A percentile compares a stretch with the other conserved stretches of the same genome.
phyloP scores from a whole-genome alignment of 106 monocot genomes.

The Dioscorea zingiberensis region DNA sequence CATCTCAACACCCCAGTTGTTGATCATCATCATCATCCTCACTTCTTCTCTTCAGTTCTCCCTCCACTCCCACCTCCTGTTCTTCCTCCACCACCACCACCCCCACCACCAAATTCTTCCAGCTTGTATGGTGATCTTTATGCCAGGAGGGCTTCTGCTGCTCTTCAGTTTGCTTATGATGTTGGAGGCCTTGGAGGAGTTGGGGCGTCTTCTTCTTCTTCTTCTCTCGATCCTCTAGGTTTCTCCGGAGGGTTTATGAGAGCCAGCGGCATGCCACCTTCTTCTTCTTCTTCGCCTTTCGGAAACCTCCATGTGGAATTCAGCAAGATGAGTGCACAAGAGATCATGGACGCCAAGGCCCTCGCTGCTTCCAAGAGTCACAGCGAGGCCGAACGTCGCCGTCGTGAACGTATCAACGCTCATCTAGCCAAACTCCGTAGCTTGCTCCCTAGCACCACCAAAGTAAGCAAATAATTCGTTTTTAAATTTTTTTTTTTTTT shows the following conservation, averaged over 20 bases:
- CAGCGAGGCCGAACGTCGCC: slow-evolving; percentile 92
- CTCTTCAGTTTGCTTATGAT: slow-evolving; percentile 31
- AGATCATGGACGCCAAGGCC: slow-evolving; percentile 98
- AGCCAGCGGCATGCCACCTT: not conserved
- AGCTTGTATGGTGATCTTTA: slow-evolving; percentile 10
- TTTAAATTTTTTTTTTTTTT: not conserved
- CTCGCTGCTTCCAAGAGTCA: slow-evolving; percentile 96
- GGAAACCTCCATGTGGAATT: slow-evolving; percentile 48
- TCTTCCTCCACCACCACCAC: not conserved
- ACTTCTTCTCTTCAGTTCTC: slow-evolving; percentile 6
- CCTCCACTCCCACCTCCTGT: slow-evolving; percentile 3
- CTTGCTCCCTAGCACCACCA: slow-evolving; percentile 90
- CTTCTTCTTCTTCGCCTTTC: slow-evolving; percentile 32
- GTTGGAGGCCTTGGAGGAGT: slow-evolving; percentile 18
- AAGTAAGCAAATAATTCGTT: slow-evolving; percentile 33
- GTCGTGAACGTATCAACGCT: slow-evolving; percentile 85
- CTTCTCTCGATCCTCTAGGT: slow-evolving; percentile 21
- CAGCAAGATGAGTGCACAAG: slow-evolving; percentile 70
- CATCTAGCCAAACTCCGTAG: slow-evolving; percentile 83
- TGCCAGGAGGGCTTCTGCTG: slow-evolving; percentile 8
- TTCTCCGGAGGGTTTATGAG: slow-evolving; percentile 32
- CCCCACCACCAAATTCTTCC: slow-evolving; percentile 21
- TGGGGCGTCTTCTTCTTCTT: too few species aligned
- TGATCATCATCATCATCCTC: slow-evolving; percentile 1
- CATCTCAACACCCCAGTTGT: not conserved